Evolutionary conservation across 352 stramenopile genomes (phyloP), one percentile per base, ranked within the genome.

Genomic region (Globisporangium emineosum): DNA sequence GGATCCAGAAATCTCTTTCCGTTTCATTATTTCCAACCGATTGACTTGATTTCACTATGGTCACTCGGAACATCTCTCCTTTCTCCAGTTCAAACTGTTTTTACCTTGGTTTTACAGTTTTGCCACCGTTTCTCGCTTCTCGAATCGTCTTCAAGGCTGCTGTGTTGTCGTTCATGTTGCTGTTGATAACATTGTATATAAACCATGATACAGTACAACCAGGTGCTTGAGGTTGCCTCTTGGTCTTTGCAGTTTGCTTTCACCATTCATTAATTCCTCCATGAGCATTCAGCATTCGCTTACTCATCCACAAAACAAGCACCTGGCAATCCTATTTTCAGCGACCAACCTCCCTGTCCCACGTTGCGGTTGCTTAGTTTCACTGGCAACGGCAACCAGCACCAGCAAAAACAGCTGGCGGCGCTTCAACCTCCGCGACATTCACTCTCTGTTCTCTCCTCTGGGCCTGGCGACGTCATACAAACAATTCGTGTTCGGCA

Each of bases 341-440:
- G 40, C n/a, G 40, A 47, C 17, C 29, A 32, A 2, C 29, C 40
- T 47, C 40, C 37, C n/a, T 45, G 40, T 47, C 40, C 40, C 40
- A 47, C 17, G 0, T 21, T 23, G 17, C 17, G 17, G 40, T n/a
- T 47, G 37, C 37, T 15, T 9, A 9, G 40, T 32, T 32, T 12
- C 17, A 17, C 15, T 15, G 40, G n/a, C 21, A 45, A n/a, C 15
- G 13, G 40, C 40, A n/a, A 45, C n/a, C 33, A 40, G 33, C 32
- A 35, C 4, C 35, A 42, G 35, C 35, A 45, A 3, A n/a, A 45
- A 45, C 37, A 45, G 37, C 15, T 45, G 37, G 37, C 15, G 21
- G 21, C 21, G 45, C 45, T 53, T 53, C 45, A 53, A 53, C 45
- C 21, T 53, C 21, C 45, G 8, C 21, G 45, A 53, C 45, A 53